Evolutionary conservation across 2,329 filamentous ascomycete species (phyloP).

Genomic region (Tolypocladium nubicola): DNA sequence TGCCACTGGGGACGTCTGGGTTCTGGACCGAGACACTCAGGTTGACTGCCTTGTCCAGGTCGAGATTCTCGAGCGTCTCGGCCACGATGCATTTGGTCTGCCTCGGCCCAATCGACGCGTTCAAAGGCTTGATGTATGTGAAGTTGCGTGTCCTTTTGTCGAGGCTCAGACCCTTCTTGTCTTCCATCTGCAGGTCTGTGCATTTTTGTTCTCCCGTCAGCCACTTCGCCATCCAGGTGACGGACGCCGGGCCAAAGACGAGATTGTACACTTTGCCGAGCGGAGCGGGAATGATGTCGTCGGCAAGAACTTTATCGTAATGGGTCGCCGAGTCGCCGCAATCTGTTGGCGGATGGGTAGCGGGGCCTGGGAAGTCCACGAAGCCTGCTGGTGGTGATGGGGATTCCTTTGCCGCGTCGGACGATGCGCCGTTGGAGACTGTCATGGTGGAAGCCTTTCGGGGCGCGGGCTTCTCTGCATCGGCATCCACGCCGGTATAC

Average conservation of each 20-base stretch:
- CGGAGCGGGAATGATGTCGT: constrained; percentile 78
- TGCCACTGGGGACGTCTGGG: constrained; percentile 90
- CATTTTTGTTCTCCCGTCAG: constrained; percentile 82
- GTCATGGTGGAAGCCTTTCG: constrained; percentile 60
- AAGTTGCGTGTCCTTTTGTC: constrained; percentile 68
- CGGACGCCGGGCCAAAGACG: constrained; percentile 74
- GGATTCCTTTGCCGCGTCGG: constrained; percentile 41
- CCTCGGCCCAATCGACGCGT: constrained; percentile 74
- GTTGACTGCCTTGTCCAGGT: constrained; percentile 78
- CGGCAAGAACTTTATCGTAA: constrained; percentile 75
- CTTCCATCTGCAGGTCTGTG: constrained; percentile 75
- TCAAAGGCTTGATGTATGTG: constrained; percentile 85
- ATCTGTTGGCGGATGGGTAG: constrained; percentile 71
- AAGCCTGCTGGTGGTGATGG: constrained; percentile 28
- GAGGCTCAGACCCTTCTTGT: constrained; percentile 65
- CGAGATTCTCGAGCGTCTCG: constrained; percentile 72
- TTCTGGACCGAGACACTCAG: constrained; percentile 79
- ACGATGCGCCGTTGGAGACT: constrained; percentile 30
- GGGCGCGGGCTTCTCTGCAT: constrained; percentile 50
- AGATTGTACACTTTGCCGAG: constrained; percentile 85
- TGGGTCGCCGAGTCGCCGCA: constrained; percentile 71
- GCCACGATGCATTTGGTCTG: constrained; percentile 91
- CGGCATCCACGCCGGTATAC: constrained; percentile 29
- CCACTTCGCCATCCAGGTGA: constrained; percentile 77
- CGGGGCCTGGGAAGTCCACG: constrained; percentile 74